phyloP scores from a whole-genome alignment of 108 stramenopile genomes.

The Conticribra weissflogii region DNA sequence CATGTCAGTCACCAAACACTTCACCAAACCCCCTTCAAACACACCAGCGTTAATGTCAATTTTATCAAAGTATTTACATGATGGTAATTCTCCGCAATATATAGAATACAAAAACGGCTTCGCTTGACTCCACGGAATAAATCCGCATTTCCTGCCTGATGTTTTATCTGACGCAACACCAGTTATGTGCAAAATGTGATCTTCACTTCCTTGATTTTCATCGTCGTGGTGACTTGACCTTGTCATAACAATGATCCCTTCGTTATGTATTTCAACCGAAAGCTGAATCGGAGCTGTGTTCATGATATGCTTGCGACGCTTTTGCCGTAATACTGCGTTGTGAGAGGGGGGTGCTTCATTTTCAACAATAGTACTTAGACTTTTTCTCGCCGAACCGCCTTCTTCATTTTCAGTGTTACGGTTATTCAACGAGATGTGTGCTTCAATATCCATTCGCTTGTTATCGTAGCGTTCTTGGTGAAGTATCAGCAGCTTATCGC shows the following conservation, averaged over 20 bases:
- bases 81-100: slow-evolving; percentile 72
- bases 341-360: slow-evolving; percentile 18
- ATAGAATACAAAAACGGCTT: slow-evolving; percentile 57
- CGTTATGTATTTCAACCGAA: slow-evolving; percentile 81
- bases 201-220: slow-evolving; percentile 9
- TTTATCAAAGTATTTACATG: slow-evolving; percentile 23
- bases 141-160: slow-evolving; percentile 20
- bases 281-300: slow-evolving; percentile 61
- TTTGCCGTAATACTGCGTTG: slow-evolving; percentile 66
- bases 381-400: too few species aligned
- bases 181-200: slow-evolving; percentile 8
- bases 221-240: slow-evolving; percentile 23
- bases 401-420: too few species aligned
- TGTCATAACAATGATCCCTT: slow-evolving; percentile 67
- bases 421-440: neutral
- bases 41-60: slow-evolving; percentile 38
- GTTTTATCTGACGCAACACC: slow-evolving; percentile 1
- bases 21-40: slow-evolving; percentile 60
- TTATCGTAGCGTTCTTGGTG: slow-evolving; percentile 56
- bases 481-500: slow-evolving; percentile 28
- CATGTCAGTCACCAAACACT: slow-evolving; percentile 73
- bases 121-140: slow-evolving; percentile 75
- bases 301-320: slow-evolving; percentile 64
- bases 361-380: too few species aligned
- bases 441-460: slow-evolving; percentile 26